Conservation (phyloP, 371 early-diverging fungal species). For the Fennellomyces sp. region DNA sequence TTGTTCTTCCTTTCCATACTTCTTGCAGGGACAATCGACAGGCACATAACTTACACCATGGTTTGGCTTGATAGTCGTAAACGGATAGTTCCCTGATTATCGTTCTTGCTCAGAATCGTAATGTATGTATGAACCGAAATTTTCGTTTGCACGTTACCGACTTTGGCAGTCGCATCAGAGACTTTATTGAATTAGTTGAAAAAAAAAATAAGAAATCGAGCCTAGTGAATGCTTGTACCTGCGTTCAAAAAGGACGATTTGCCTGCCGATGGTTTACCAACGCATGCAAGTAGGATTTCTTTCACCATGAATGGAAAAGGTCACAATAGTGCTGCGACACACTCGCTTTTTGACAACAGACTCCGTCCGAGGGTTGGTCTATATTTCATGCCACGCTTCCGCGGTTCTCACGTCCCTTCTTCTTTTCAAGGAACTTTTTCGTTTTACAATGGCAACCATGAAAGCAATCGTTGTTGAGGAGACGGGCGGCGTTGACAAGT, state of each 20-base stretch:
- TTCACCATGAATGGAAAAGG: constrained; percentile 28
- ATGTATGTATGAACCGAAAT: too few relatives aligned
- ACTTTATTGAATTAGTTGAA: constrained; percentile 33
- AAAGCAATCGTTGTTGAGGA: constrained; percentile 73
- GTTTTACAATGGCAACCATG: constrained; percentile 60
- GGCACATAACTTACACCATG: constrained; percentile 76
- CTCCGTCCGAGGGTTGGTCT: background rate
- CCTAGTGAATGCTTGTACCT: constrained; percentile 13
- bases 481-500: constrained; percentile 78
- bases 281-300: constrained; percentile 74
- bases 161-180: constrained; percentile 83
- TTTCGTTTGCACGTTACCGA: too few relatives aligned
- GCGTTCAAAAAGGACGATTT: constrained; percentile 74
- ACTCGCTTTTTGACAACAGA: background rate
- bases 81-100: constrained; percentile 68
- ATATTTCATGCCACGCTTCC: background rate
- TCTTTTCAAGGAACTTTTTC: background rate
- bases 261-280: constrained; percentile 81
- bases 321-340: background rate
- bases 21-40: constrained; percentile 70
- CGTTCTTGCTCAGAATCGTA: too few relatives aligned
- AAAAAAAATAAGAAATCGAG: background rate
- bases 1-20: constrained; percentile 48
- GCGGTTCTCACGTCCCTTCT: background rate
- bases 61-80: constrained; percentile 85